Evolutionary conservation across 2,329 filamentous ascomycete genomes (phyloP), one percentile per base, ranked within the genome.

Genomic region (Dryadomyces quercus-mongolicae): DNA sequence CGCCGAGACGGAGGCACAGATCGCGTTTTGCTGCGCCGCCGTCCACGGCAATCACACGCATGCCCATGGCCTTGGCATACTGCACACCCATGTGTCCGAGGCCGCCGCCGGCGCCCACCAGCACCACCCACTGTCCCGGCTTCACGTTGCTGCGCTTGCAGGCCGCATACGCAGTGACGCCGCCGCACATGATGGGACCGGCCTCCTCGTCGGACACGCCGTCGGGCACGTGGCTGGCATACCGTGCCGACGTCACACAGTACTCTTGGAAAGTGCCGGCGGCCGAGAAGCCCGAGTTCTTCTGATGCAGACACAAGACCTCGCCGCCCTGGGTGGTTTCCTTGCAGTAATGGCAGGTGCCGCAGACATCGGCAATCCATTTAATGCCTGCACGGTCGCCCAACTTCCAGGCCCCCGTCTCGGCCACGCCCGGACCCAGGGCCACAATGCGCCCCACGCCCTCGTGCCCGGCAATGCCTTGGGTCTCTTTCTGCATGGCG

Each of bases 161-260:
- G n/a, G 55, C 57, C 4, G 52, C 20, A 45, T 57, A 60, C 12
- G 56, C 57, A 1, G 56, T 59, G 18, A 59, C 57, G 40, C 59
- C 59, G 20, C 56, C 59, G 38, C 59, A 60, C 56, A 67, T 63
- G 20, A 56, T 55, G 25, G 57, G 52, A 22, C 64, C 54, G 46
- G 65, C 57, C 44, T 61, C 57, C 16, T 60, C 52, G 16, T 60
- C 57, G 5, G 54, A 34, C 6, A 61, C 47, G 52, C 58, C 60
- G n/a, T 58, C 59, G 10, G 65, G 64, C 10, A 67, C 58, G 15
- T 57, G 61, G 15, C 53, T 54, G 15, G 65, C 56, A 73, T 73
- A 60, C 67, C 69, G 60, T 73, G 74, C 63, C 75, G 70, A 55
- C 13, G 59, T 57, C 21, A 65, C 57, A 58, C 60, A 61, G 57